Percentiles rank a stretch among this genome's conserved stretches.
Evolutionary conservation across 75 land plant genomes (phyloP).

Genomic region (Selaginella tamariscina): DNA sequence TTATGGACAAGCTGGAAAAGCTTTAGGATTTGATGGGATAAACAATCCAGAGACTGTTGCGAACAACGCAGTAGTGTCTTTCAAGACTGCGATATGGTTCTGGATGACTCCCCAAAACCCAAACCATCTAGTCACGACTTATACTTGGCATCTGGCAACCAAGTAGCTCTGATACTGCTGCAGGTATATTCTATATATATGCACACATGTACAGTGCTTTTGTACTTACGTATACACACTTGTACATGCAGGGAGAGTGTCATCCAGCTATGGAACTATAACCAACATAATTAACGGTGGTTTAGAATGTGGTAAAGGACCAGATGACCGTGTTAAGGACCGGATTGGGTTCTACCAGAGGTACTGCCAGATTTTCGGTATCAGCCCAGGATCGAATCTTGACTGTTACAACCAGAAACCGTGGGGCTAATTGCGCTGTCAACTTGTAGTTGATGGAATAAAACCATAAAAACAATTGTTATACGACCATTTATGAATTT

Average conservation of each 20-base stretch:
- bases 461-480: too few relatives aligned
- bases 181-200: too few relatives aligned
- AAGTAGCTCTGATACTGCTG: slow-evolving; percentile 24
- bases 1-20: slow-evolving; percentile 55
- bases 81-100: too few relatives aligned
- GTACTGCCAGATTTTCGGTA: slow-evolving; percentile 33
- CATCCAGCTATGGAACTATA: slow-evolving; percentile 46
- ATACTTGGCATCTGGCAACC: slow-evolving; percentile 49
- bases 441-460: too few relatives aligned
- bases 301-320: slow-evolving; percentile 42
- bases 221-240: too few relatives aligned
- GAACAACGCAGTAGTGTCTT: slow-evolving; percentile 31
- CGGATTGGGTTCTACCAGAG: slow-evolving; percentile 41
- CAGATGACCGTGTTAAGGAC: too few relatives aligned
- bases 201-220: too few relatives aligned
- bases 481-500: too few relatives aligned
- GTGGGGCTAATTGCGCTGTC: too few relatives aligned
- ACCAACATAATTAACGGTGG: slow-evolving; percentile 76
- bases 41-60: slow-evolving; percentile 42
- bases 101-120: slow-evolving; percentile 46
- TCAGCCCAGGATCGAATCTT: slow-evolving; percentile 37
- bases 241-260: too few relatives aligned
- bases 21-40: slow-evolving; percentile 37
- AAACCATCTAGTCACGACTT: slow-evolving; percentile 62
- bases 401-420: slow-evolving; percentile 42